Conservation (phyloP, 1,139 yeast genomes). For the Eremothecium sinecaudum region DNA sequence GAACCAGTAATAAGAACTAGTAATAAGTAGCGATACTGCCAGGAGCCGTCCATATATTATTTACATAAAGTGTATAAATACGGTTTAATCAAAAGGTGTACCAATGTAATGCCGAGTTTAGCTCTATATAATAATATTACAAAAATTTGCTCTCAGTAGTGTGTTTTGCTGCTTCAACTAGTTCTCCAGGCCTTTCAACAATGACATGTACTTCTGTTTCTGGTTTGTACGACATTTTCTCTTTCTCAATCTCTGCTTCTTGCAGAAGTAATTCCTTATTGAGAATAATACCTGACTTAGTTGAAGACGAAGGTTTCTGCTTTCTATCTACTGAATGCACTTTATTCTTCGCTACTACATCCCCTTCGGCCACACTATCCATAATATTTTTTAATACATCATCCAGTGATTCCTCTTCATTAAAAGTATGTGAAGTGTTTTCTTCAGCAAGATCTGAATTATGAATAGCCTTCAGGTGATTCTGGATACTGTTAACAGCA, state of each 20-base stretch:
- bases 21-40: no score
- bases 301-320: not conserved
- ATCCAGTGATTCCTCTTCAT: conserved; percentile 20
- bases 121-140: no score
- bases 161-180: conserved; percentile 29
- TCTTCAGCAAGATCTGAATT: not conserved
- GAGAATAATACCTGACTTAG: no score
- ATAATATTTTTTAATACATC: conserved; percentile 22
- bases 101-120: no score
- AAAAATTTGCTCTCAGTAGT: conserved; percentile 28
- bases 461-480: not conserved
- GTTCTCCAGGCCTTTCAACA: conserved; percentile 33
- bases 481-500: not conserved
- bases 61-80: no score
- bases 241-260: conserved; percentile 23
- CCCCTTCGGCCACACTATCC: conserved; percentile 14
- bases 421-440: conserved; percentile 6
- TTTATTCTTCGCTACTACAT: not conserved
- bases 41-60: no score
- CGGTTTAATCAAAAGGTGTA: no score
- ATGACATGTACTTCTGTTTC: conserved; percentile 30
- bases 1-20: no score
- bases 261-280: conserved; percentile 6
- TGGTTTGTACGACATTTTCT: conserved; percentile 24
- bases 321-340: no score